Evolutionary conservation across 768 basidiomycete genomes (phyloP).

Genomic region (Cyclocybe cylindracea): DNA sequence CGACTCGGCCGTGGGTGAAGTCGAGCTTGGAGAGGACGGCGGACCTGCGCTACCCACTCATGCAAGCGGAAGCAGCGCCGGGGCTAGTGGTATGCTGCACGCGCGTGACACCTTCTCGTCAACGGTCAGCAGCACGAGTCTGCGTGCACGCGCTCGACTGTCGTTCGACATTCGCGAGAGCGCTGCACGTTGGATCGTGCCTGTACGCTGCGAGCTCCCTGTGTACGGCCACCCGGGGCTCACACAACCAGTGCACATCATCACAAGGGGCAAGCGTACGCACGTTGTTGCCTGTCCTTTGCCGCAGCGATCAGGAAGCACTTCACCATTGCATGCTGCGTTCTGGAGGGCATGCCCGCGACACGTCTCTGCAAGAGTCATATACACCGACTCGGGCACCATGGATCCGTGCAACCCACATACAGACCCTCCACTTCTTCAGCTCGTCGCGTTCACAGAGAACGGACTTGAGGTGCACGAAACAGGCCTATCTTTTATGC

Average conservation of each 20-base stretch:
- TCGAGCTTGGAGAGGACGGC: conserved; percentile 57
- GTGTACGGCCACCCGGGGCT: conserved; percentile 29
- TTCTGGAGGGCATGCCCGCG: conserved; percentile 62
- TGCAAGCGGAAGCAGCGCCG: no score
- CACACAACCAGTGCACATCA: conserved; percentile 53
- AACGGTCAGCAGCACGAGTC: conserved; percentile 20
- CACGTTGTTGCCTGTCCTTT: conserved; percentile 71
- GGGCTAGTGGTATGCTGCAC: conserved; percentile 20
- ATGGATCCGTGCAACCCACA: conserved; percentile 12
- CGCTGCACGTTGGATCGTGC: conserved; percentile 47
- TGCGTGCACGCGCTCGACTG: conserved; percentile 29
- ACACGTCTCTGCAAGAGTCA: conserved; percentile 51
- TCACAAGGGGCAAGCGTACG: conserved; percentile 70
- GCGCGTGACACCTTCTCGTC: conserved; percentile 28
- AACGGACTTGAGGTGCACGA: conserved; percentile 79
- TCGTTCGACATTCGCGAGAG: conserved; percentile 36
- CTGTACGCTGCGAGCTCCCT: conserved; percentile 49
- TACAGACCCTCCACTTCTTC: conserved; percentile 49
- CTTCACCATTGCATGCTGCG: conserved; percentile 54
- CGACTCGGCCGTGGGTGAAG: conserved; percentile 80
- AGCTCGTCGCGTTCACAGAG: conserved; percentile 69
- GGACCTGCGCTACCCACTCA: conserved; percentile 22
- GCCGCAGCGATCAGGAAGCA: conserved; percentile 46
- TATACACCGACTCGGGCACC: conserved; percentile 20
- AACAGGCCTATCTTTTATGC: conserved; percentile 52